A percentile compares a stretch with the other conserved stretches of the same genome.
phyloP scores from a whole-genome alignment of 2,329 filamentous ascomycete genomes.

The Didymella sp. region DNA sequence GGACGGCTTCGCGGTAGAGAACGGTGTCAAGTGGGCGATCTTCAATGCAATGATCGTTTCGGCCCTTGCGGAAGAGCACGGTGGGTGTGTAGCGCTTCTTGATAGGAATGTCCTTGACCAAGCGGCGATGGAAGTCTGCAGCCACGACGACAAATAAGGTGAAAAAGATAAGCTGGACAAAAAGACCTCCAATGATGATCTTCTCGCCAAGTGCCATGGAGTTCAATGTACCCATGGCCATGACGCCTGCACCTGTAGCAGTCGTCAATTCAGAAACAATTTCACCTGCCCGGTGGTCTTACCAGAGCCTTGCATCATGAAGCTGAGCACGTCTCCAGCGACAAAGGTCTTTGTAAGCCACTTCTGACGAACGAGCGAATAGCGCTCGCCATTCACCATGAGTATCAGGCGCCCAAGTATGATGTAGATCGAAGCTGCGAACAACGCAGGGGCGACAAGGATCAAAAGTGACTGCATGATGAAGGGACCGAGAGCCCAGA shows the following conservation, averaged over 20 bases:
- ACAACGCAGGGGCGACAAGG: slow-evolving; percentile 56
- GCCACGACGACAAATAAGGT: slow-evolving; percentile 53
- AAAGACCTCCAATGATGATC: slow-evolving; percentile 42
- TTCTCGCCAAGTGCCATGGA: slow-evolving; percentile 24
- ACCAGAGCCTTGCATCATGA: slow-evolving; percentile 50
- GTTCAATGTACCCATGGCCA: slow-evolving; percentile 18
- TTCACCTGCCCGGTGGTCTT: slow-evolving; percentile 25
- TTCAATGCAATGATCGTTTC: slow-evolving; percentile 2
- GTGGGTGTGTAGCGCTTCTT: slow-evolving; percentile 7
- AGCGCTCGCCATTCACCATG: slow-evolving; percentile 47
- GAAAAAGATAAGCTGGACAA: slow-evolving; percentile 59
- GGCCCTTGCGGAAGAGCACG: slow-evolving; percentile 11
- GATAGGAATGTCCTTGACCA: slow-evolving; percentile 17
- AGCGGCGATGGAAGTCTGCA: slow-evolving; percentile 28
- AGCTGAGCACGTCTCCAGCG: slow-evolving; percentile 55
- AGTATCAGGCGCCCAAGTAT: slow-evolving; percentile 55
- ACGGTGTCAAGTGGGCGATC: background rate
- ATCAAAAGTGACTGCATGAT: slow-evolving; percentile 42
- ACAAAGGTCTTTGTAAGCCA: slow-evolving; percentile 58
- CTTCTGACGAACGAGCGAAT: slow-evolving; percentile 47
- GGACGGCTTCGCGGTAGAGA: background rate
- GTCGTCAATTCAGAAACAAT: slow-evolving; percentile 2
- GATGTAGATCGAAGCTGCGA: slow-evolving; percentile 60
- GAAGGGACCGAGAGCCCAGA: slow-evolving; percentile 14
- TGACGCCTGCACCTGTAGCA: slow-evolving; percentile 26